phyloP scores from a whole-genome alignment of 208 protist species.

The Acanthamoeba lenticulata region DNA sequence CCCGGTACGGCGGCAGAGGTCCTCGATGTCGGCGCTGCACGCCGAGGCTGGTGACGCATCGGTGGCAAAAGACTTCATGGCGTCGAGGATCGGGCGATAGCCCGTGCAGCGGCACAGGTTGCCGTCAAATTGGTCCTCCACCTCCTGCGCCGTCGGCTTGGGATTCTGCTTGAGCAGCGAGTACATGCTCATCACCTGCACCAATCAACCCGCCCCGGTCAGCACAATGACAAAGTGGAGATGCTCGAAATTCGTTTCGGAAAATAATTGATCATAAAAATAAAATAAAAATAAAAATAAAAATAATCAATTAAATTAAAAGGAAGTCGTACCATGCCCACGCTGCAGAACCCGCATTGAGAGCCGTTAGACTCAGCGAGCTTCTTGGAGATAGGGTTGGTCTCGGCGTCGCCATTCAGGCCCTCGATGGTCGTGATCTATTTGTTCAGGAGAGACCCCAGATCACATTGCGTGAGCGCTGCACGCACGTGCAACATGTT shows the following conservation, averaged over 20 bases:
- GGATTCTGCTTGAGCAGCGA: not conserved
- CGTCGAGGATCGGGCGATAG: constrained; percentile 59
- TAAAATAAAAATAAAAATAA: too few relatives aligned
- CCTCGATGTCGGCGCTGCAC: not conserved
- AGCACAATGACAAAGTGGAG: not conserved
- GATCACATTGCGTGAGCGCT: not conserved
- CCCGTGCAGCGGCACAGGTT: constrained; percentile 62
- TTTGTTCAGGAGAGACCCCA: constrained; percentile 69
- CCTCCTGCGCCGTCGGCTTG: not conserved
- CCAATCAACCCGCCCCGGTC: not conserved
- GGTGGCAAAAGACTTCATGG: not conserved
- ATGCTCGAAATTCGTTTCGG: too few relatives aligned
- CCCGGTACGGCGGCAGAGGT: not conserved
- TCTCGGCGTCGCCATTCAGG: not conserved
- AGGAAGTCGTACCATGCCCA: constrained; percentile 60
- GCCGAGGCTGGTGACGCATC: not conserved
- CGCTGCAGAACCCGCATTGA: constrained; percentile 73
- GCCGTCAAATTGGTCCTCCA: constrained; percentile 44
- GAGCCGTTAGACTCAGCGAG: constrained; percentile 62
- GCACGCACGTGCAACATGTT: constrained; percentile 68
- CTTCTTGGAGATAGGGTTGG: constrained; percentile 34
- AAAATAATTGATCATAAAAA: too few relatives aligned
- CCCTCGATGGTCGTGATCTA: not conserved
- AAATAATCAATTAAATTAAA: too few relatives aligned
- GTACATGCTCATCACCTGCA: constrained; percentile 22